These are phyloP conservation scores for Epichloe typhina DNA, from an alignment of 2,329 filamentous ascomycete species.

Conservation along the genomic window DNA sequence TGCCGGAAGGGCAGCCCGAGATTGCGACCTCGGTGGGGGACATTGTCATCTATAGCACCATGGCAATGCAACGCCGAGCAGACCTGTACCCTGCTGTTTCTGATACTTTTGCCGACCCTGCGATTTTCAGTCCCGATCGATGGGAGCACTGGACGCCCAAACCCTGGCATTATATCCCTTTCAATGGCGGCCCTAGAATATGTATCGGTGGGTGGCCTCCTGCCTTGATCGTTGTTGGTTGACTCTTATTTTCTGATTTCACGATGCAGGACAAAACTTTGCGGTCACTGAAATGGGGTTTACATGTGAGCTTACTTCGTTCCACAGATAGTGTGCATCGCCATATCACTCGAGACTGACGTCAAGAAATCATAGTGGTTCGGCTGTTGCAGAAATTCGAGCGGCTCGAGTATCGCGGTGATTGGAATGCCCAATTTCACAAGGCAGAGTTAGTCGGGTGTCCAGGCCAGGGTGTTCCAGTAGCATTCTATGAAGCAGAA, in stretches of 20 bases:
- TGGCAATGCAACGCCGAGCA: slow-evolving; percentile 58
- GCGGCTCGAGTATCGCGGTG: slow-evolving; percentile 33
- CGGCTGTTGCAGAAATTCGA: slow-evolving; percentile 48
- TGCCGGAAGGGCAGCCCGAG: slow-evolving; percentile 49
- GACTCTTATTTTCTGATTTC: no score
- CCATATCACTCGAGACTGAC: no score
- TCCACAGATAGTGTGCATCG: no score
- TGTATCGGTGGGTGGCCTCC: slow-evolving; percentile 50
- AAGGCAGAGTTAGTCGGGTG: slow-evolving; percentile 31
- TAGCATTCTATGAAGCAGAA: slow-evolving; percentile 22
- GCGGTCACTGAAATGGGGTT: no score
- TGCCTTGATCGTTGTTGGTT: no score
- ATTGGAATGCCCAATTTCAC: slow-evolving; percentile 30
- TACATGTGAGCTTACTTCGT: no score
- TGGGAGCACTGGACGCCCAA: slow-evolving; percentile 52
- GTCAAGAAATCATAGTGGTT: slow-evolving; percentile 21
- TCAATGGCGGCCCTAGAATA: slow-evolving; percentile 61
- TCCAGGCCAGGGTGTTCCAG: slow-evolving; percentile 28
- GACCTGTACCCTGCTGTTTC: slow-evolving; percentile 45
- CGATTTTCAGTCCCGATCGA: slow-evolving; percentile 50
- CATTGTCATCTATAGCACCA: slow-evolving; percentile 50
- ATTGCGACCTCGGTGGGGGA: slow-evolving; percentile 50
- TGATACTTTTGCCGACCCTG: slow-evolving; percentile 34
- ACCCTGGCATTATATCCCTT: slow-evolving; percentile 61
- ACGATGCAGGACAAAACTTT: no score